Evolutionary conservation across 2,329 filamentous ascomycete species (phyloP).

Genomic region (Ilyonectria robusta): DNA sequence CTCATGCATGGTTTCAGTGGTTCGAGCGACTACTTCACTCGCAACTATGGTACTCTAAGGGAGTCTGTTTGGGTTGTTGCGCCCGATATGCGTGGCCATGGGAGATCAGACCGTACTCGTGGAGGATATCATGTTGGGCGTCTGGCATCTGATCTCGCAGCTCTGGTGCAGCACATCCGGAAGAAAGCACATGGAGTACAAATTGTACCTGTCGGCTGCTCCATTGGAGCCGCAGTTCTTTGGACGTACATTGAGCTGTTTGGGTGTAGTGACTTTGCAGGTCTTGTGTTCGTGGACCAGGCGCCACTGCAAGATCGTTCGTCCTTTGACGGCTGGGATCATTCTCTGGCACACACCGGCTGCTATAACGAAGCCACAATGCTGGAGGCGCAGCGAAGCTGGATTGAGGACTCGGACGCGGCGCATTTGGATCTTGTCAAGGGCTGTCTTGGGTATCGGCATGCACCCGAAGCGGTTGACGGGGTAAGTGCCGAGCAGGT

Average conservation of each 20-base stretch:
- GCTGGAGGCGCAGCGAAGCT: conserved; percentile 42
- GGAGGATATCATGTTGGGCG: conserved; percentile 48
- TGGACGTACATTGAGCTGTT: conserved; percentile 48
- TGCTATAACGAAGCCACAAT: conserved; percentile 46
- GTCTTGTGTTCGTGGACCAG: conserved; percentile 48
- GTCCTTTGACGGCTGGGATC: conserved; percentile 42
- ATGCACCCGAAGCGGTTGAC: conserved; percentile 41
- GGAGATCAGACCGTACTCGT: conserved; percentile 39
- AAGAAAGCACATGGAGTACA: conserved; percentile 34
- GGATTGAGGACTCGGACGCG: conserved; percentile 41
- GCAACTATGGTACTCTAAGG: conserved; percentile 39
- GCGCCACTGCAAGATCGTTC: conserved; percentile 47
- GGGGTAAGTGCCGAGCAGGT: conserved; percentile 40
- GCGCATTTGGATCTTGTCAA: conserved; percentile 44
- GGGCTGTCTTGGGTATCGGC: conserved; percentile 44
- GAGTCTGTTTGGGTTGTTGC: conserved; percentile 44
- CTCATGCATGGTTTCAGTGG: conserved; percentile 50
- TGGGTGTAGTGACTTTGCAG: conserved; percentile 43
- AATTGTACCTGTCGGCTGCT: conserved; percentile 46
- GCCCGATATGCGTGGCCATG: conserved; percentile 48
- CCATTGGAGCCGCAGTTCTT: conserved; percentile 47
- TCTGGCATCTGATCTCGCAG: conserved; percentile 41
- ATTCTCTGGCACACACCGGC: conserved; percentile 42
- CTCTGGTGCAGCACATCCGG: conserved; percentile 38
- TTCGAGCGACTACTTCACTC: conserved; percentile 46